Evolutionary conservation across 2,329 filamentous ascomycete species (phyloP).

Genomic region (Diaporthe capsici): DNA sequence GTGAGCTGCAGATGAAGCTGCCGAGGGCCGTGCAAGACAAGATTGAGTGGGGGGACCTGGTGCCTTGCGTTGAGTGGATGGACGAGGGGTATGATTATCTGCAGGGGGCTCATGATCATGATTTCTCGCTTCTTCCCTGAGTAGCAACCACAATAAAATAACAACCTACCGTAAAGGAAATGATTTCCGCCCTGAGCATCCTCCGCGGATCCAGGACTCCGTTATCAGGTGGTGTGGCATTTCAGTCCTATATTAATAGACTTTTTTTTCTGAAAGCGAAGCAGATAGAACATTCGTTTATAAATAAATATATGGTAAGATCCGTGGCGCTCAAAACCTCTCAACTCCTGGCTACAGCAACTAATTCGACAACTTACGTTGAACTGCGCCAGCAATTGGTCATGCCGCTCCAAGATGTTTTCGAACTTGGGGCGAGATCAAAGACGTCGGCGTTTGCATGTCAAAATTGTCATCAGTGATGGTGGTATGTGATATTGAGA

Average conservation of each 20-base stretch:
- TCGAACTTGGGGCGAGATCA: neutral
- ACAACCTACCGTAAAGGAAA: neutral
- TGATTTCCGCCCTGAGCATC: neutral
- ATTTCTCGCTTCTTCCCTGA: slow-evolving; percentile 49
- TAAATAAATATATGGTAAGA: neutral
- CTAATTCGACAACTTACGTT: neutral
- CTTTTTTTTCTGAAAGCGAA: neutral
- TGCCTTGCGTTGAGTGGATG: slow-evolving; percentile 54
- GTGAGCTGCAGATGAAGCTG: slow-evolving; percentile 50
- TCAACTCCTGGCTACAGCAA: neutral
- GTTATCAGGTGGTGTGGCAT: neutral
- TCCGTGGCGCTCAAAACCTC: neutral
- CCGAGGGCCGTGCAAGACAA: slow-evolving; percentile 49
- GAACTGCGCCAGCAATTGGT: neutral
- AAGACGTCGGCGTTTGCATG: neutral
- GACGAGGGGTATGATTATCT: slow-evolving; percentile 54
- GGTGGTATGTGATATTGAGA: neutral
- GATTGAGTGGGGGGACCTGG: slow-evolving; percentile 53
- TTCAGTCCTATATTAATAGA: neutral
- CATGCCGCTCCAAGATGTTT: neutral
- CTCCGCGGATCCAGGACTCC: neutral
- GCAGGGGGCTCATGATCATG: slow-evolving; percentile 53
- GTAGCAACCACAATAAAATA: neutral
- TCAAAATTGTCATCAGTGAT: neutral
- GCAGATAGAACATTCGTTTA: neutral